These are phyloP conservation scores for Tylopilus sp. DNA, from an alignment of 1,284 basidiomycete species.

Conservation along the genomic window DNA sequence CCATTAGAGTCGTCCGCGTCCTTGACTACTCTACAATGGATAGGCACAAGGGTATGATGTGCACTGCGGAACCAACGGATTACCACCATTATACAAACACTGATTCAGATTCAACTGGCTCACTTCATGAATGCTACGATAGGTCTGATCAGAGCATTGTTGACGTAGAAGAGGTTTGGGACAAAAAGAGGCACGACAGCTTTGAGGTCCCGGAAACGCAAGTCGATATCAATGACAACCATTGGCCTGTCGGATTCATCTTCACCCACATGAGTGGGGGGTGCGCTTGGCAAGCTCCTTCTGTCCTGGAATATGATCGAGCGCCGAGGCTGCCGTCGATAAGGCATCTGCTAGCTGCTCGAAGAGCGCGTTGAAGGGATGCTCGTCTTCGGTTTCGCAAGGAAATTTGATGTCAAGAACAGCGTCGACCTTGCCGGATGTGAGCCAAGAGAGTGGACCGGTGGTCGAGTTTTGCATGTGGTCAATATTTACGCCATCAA, in stretches of 20 bases:
- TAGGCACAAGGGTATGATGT: constrained; percentile 92
- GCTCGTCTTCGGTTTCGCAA: constrained; percentile 79
- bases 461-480: constrained; percentile 91
- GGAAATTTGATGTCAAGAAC: constrained; percentile 99
- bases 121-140: constrained; percentile 99
- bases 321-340: constrained; percentile 60
- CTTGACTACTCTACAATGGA: constrained; percentile 88
- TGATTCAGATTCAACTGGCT: constrained; percentile 46
- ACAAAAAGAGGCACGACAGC: constrained; percentile 95
- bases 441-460: constrained; percentile 97
- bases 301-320: constrained; percentile 89
- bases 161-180: constrained; percentile 89
- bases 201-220: constrained; percentile 96
- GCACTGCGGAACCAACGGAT: constrained; percentile 61
- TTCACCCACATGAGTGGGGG: constrained; percentile 54
- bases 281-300: constrained; percentile 89
- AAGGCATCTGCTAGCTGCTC: constrained; percentile 94
- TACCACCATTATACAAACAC: constrained; percentile 17
- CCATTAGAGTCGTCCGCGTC: constrained; percentile 88
- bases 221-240: constrained; percentile 92
- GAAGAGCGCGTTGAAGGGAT: constrained; percentile 88
- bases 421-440: constrained; percentile 95
- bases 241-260: constrained; percentile 56
- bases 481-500: constrained; percentile 97
- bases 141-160: constrained; percentile 95